Conservation (phyloP, 768 basidiomycete species). For the Boletellus sp. region DNA sequence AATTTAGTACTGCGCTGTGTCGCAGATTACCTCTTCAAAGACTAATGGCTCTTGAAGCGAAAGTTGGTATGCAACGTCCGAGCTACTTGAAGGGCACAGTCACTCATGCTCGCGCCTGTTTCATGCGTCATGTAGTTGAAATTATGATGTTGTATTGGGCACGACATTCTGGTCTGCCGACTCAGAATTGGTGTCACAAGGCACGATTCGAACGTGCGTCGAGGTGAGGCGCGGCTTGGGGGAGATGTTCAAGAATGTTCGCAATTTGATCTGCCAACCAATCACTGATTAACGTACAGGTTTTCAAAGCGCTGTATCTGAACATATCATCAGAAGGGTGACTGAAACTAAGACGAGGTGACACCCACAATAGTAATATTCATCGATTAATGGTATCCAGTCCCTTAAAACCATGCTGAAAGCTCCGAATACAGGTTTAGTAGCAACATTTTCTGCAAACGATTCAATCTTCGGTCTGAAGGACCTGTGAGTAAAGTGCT, state of each 20-base stretch:
- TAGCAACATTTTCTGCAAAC: conserved; percentile 51
- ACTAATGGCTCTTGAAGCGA: no score
- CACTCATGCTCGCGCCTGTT: background rate
- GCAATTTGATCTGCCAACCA: background rate
- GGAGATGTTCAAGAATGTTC: background rate
- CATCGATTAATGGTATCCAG: conserved; percentile 86
- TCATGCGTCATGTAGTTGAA: background rate
- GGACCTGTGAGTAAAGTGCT: conserved; percentile 1
- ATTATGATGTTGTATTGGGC: background rate
- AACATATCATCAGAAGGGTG: conserved; percentile 4
- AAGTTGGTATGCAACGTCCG: background rate
- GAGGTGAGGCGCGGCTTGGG: background rate
- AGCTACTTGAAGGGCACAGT: background rate
- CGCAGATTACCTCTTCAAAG: no score
- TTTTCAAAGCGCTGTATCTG: conserved; percentile 45
- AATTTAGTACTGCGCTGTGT: no score
- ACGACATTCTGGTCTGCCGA: background rate
- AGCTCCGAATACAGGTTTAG: conserved; percentile 62
- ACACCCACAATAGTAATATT: conserved; percentile 86
- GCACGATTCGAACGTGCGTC: background rate
- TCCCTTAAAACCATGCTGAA: conserved; percentile 70
- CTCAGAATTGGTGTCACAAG: background rate
- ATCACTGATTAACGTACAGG: conserved; percentile 1
- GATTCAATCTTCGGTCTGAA: conserved; percentile 73
- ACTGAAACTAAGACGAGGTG: background rate